Evolutionary conservation across 305 asterid genomes (phyloP).

Genomic region (Fraxinus velutina): DNA sequence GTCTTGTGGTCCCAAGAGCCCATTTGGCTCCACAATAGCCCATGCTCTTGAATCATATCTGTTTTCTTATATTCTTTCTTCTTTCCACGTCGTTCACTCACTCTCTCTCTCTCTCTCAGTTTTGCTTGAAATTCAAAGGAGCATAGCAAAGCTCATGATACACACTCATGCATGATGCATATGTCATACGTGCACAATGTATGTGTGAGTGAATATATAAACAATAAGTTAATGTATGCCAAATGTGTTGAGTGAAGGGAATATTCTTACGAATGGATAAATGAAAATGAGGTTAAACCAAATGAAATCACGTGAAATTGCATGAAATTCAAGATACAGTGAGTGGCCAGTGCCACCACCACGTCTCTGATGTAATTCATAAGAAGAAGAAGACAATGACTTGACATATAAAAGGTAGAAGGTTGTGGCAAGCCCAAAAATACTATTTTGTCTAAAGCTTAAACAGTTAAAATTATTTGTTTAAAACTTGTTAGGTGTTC

Average conservation of each 20-base stretch:
- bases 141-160: background rate
- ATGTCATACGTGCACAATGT: background rate
- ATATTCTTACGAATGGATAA: background rate
- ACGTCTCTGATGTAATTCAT: background rate
- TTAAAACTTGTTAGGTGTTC: background rate
- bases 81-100: conserved; percentile 54
- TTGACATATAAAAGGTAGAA: background rate
- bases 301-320: background rate
- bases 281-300: background rate
- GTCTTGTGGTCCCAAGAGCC: conserved; percentile 39
- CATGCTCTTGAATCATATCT: conserved; percentile 56
- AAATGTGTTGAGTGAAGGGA: no score
- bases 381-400: background rate
- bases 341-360: background rate
- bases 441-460: background rate
- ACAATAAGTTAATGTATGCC: background rate
- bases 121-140: background rate
- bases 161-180: background rate
- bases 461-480: background rate
- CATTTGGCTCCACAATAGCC: conserved; percentile 59
- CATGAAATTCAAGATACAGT: background rate
- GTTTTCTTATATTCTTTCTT: conserved; percentile 56
- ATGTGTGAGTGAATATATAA: background rate
- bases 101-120: background rate
- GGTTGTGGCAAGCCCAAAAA: background rate